These are phyloP conservation scores for Sophora flavescens DNA, from an alignment of 306 rosid species.

Conservation along the genomic window DNA sequence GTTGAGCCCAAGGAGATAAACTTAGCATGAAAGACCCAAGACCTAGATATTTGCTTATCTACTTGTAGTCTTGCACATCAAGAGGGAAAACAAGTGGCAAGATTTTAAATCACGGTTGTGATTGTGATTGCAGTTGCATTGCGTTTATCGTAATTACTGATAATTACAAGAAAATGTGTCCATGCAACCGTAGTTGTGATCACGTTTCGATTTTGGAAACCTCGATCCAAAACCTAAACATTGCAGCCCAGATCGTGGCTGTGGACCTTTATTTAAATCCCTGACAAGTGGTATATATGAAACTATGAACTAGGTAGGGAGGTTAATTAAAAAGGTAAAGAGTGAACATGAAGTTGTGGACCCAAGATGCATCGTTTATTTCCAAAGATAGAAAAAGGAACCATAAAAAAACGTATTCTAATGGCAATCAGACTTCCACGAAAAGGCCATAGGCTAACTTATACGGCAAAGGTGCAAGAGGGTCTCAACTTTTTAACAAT, in stretches of 20 bases:
- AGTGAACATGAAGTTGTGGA: conserved; percentile 1
- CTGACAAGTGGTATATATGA: background rate
- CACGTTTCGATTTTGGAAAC: too few species aligned
- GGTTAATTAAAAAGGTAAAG: background rate
- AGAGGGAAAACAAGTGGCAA: too few species aligned
- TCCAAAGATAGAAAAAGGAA: conserved; percentile 25
- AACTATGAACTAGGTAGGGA: background rate
- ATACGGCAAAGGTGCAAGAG: conserved; percentile 4
- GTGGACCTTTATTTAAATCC: too few species aligned
- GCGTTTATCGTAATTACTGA: too few species aligned
- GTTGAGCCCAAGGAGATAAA: conserved; percentile 47
- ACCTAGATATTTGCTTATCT: background rate
- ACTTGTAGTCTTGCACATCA: conserved; percentile 14
- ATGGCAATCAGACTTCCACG: conserved; percentile 25
- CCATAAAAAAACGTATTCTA: background rate
- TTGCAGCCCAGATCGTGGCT: too few species aligned
- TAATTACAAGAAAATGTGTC: too few species aligned
- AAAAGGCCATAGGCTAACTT: conserved; percentile 31
- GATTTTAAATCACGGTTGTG: too few species aligned
- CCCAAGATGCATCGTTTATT: conserved; percentile 16
- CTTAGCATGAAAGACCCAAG: background rate
- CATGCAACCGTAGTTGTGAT: too few species aligned
- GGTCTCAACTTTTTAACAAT: background rate
- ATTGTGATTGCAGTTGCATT: too few species aligned
- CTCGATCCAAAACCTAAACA: too few species aligned